Conservation (phyloP, 352 stramenopile genomes). For the Phytophthora aleatoria region DNA sequence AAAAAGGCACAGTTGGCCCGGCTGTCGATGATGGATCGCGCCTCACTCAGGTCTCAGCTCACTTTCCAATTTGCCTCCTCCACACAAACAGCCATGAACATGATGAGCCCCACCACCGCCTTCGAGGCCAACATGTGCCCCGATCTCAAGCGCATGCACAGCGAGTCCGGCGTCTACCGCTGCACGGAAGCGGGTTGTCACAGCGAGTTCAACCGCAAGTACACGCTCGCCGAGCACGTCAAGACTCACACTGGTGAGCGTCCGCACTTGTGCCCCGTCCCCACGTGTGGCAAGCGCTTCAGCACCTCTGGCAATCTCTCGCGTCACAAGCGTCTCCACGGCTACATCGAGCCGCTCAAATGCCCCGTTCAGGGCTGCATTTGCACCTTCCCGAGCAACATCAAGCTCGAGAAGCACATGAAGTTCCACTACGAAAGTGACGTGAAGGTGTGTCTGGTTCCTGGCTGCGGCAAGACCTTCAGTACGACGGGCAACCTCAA, state of each 20-base stretch:
- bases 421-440: constrained; percentile 51
- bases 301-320: constrained; percentile 52
- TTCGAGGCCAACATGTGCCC: constrained; percentile 21
- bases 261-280: constrained; percentile 40
- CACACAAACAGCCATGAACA: constrained; percentile 18
- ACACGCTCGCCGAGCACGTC: constrained; percentile 68
- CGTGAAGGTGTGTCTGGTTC: constrained; percentile 39
- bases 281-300: constrained; percentile 47
- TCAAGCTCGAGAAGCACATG: constrained; percentile 65
- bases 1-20: constrained; percentile 4
- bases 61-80: constrained; percentile 26
- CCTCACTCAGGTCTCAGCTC: constrained; percentile 18
- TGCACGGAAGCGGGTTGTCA: constrained; percentile 36
- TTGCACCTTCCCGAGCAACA: constrained; percentile 46
- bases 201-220: constrained; percentile 62
- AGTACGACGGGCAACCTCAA: constrained; percentile 51
- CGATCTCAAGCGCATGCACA: constrained; percentile 23
- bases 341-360: constrained; percentile 37
- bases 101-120: constrained; percentile 8
- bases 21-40: constrained; percentile 13
- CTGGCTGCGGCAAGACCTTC: constrained; percentile 50
- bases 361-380: constrained; percentile 33
- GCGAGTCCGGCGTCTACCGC: constrained; percentile 20
- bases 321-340: constrained; percentile 46
- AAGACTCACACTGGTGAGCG: constrained; percentile 72